A percentile compares a stretch with the other conserved stretches of the same genome.
These are phyloP conservation scores for Delonix regia DNA, from an alignment of 306 rosid species.

Conservation along the genomic window DNA sequence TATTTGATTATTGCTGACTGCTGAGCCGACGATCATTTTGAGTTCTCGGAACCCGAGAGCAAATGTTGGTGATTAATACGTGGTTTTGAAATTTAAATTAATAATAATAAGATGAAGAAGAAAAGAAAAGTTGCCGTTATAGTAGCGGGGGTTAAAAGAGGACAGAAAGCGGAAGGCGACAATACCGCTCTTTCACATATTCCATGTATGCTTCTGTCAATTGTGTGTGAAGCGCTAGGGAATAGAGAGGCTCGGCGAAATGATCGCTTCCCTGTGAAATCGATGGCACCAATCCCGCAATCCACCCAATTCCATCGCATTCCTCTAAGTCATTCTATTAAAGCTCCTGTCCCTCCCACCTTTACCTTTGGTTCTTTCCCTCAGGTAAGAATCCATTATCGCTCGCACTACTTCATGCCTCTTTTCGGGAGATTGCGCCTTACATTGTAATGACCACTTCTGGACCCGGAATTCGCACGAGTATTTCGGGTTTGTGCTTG, in stretches of 20 bases:
- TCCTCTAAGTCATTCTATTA: constrained; percentile 36
- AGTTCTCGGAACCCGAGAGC: neutral
- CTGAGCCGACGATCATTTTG: neutral
- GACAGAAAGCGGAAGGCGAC: constrained; percentile 56
- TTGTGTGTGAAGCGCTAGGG: too few relatives aligned
- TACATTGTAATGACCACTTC: neutral
- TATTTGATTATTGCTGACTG: too few relatives aligned
- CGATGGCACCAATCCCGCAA: constrained; percentile 18
- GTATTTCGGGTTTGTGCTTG: neutral
- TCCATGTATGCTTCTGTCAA: too few relatives aligned
- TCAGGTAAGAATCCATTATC: constrained; percentile 76
- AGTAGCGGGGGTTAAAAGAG: constrained; percentile 19
- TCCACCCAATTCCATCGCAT: constrained; percentile 29
- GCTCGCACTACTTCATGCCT: constrained; percentile 36
- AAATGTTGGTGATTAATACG: neutral
- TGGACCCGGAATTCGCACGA: neutral
- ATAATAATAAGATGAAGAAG: too few relatives aligned
- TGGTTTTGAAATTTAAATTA: neutral
- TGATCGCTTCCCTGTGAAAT: constrained; percentile 27
- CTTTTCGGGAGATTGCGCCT: constrained; percentile 34
- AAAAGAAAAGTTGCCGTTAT: constrained; percentile 33
- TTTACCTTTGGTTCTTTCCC: constrained; percentile 65
- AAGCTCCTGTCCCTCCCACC: constrained; percentile 45
- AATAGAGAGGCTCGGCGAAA: constrained; percentile 47
- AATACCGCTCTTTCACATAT: constrained; percentile 23